Percentiles rank a stretch among this genome's conserved stretches.
phyloP scores from a whole-genome alignment of 164 flowering plant species.

The Vitis labrusca region DNA sequence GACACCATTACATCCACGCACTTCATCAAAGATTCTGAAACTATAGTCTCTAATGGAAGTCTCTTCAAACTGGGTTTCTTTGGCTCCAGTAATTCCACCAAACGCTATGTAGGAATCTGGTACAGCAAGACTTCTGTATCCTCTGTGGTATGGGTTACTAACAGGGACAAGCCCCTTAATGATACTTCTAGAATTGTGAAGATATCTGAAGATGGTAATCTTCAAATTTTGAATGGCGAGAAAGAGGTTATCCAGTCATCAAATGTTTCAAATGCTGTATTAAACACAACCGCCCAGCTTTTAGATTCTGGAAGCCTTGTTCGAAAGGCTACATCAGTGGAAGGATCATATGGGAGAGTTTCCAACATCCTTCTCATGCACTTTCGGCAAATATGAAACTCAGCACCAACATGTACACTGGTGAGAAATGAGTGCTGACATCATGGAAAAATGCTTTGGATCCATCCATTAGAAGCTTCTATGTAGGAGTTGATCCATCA shows the following conservation, averaged over 20 bases:
- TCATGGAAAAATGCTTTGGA: neutral
- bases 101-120: slow-evolving; percentile 42
- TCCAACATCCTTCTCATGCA: too few relatives aligned
- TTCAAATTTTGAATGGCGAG: slow-evolving; percentile 18
- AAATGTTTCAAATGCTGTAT: neutral
- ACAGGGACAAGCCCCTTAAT: slow-evolving; percentile 34
- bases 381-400: neutral
- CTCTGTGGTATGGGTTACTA: slow-evolving; percentile 44
- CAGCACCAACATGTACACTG: neutral
- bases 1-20: slow-evolving; percentile 11
- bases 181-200: slow-evolving; percentile 25
- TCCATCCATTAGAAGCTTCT: neutral
- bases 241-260: slow-evolving; percentile 14
- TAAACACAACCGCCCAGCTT: neutral
- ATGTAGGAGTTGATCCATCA: too few relatives aligned
- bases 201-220: slow-evolving; percentile 28
- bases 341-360: neutral
- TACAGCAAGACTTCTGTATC: slow-evolving; percentile 11
- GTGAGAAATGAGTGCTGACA: neutral
- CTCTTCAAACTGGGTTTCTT: slow-evolving; percentile 42
- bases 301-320: neutral
- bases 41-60: slow-evolving; percentile 12
- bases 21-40: slow-evolving; percentile 11
- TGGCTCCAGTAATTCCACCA: slow-evolving; percentile 23
- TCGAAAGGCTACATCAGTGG: neutral